Base-by-base conservation (phyloP, 345 rosid genomes). In the Noccaea caerulescens region DNA sequence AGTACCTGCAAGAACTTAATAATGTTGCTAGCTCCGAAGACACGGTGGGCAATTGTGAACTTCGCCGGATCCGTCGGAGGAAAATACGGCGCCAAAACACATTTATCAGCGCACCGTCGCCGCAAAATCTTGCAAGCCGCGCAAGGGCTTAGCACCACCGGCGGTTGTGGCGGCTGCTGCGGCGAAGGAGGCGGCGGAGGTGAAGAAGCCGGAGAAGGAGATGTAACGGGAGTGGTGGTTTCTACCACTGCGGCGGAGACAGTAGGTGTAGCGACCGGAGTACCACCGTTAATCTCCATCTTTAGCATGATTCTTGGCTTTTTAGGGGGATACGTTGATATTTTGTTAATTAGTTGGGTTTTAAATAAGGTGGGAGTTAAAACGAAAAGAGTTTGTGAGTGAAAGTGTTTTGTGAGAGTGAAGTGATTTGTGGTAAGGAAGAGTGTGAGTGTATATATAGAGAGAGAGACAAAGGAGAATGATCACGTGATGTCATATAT, bases 21-120 rank as follows among this genome's bases (percentile, higher is more conserved):
- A 80, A 92, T 86, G 80, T 92, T 92, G 85, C 98, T 92, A 44
- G 98, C 96, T 23, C 98, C 98, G 25, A 92, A 92, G 3, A 92
- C 96, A 14, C 98, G 93, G 72, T 92, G 98, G 36, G 96, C 96
- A 57, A 83, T 85, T 70, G 96, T 89, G 76, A 92, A 92, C 82
- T 92, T 89, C 10, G 82, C 66, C 4, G 98, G 98, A 8, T 92
- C 98, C 3, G 93, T 87, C 5, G 98, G 98, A 38, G 98, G 98
- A 56, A 92, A 92, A 43, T 89, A 92, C 0, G 98, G 98, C 0
- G 98, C 98, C 72, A 92, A 69, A 16, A 92, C 90, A 38, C 98
- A 92, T 72, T 89, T 87, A 9, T 89, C 94, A 4, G 87, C 89
- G 43, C 98, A 92, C 46, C 93, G 72, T 51, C 98, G 81, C 74